Percentiles rank a stretch among this genome's conserved stretches.
Evolutionary conservation across 202 grass and related monocot genomes (phyloP).

Genomic region (Brachypodium distachyon): DNA sequence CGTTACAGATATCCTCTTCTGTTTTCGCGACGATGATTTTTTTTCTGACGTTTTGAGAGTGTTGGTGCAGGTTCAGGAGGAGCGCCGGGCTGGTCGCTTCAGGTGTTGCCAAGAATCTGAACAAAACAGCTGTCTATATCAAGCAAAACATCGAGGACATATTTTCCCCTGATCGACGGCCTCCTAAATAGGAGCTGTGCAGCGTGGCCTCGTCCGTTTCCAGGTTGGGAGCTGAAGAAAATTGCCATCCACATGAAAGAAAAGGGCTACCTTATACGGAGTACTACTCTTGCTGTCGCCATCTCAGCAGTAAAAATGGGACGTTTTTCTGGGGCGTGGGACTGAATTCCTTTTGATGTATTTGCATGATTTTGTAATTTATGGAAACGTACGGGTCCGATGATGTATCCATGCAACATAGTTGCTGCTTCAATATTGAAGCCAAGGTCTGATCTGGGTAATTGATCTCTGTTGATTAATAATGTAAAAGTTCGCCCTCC

Average conservation of each 20-base stretch:
- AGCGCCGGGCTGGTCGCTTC: slow-evolving; percentile 80
- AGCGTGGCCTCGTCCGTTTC: neutral
- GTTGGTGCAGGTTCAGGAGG: slow-evolving; percentile 61
- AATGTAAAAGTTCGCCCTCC: too few relatives aligned
- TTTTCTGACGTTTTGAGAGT: slow-evolving; percentile 13
- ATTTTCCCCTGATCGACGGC: slow-evolving; percentile 57
- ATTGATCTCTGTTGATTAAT: neutral
- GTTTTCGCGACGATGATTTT: neutral
- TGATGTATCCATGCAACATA: slow-evolving; percentile 15
- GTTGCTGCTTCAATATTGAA: neutral
- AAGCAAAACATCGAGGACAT: slow-evolving; percentile 81
- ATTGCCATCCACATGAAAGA: neutral
- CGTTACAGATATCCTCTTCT: neutral
- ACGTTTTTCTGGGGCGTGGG: neutral
- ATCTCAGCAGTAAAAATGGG: neutral
- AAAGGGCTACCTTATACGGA: neutral
- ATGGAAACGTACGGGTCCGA: neutral
- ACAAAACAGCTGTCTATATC: slow-evolving; percentile 50
- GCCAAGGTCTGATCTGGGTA: neutral
- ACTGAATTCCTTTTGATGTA: neutral
- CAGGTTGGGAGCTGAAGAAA: slow-evolving; percentile 4
- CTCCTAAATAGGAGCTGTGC: slow-evolving; percentile 47
- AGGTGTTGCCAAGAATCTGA: slow-evolving; percentile 66
- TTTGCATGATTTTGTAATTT: slow-evolving; percentile 19
- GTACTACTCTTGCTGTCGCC: neutral